Evolutionary conservation across 176 grass and related monocot species (phyloP).

Genomic region (Avena atlantica): DNA sequence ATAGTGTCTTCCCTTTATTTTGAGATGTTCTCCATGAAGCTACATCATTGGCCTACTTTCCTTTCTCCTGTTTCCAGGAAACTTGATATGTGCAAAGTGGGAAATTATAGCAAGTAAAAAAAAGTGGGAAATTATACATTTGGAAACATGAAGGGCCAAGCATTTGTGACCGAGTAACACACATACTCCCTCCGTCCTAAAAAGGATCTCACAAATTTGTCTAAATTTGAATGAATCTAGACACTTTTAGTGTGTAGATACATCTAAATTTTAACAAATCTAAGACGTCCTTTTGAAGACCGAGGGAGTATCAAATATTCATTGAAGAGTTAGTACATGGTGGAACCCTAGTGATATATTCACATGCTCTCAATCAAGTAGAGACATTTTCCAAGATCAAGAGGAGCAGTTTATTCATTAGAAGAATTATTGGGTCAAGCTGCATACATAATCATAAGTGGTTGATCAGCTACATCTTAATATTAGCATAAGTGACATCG

Average conservation of each 20-base stretch:
- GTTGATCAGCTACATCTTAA: constrained; percentile 42
- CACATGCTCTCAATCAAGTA: no score
- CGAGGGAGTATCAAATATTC: no score
- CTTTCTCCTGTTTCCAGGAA: background rate
- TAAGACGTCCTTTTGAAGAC: no score
- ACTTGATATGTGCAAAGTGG: background rate
- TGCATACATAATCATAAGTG: constrained; percentile 2
- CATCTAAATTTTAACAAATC: no score
- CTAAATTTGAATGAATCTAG: no score
- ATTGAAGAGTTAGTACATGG: no score
- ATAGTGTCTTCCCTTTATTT: background rate
- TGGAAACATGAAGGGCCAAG: background rate
- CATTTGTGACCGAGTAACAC: background rate
- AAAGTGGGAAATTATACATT: background rate
- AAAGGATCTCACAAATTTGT: no score
- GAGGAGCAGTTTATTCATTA: constrained; percentile 23
- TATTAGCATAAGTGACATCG: background rate
- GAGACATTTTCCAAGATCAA: background rate
- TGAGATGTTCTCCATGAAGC: background rate
- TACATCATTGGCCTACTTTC: background rate
- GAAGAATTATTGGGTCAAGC: background rate
- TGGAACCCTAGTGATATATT: no score
- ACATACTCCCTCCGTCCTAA: no score
- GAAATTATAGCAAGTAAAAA: background rate
- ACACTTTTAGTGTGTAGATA: no score